Evolutionary conservation across 352 stramenopile genomes (phyloP), one percentile per base, ranked within the genome.

Genomic region (Hyaloperonospora brassicae): DNA sequence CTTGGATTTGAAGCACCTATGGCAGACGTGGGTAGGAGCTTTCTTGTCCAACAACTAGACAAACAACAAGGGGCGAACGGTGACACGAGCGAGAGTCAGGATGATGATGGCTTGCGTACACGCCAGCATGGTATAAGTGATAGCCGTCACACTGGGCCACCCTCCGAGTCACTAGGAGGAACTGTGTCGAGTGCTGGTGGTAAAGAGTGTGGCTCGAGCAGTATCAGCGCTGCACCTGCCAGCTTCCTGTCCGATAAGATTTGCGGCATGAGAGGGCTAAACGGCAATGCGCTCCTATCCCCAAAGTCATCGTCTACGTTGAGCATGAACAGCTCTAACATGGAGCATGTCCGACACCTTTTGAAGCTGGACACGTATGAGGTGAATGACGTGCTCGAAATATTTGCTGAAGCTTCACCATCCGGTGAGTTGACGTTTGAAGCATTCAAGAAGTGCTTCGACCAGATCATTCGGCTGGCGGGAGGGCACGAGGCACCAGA

Each of bases 351-450:
- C 22, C 77, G 84, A 1, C 63, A 73, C n/a, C 50, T 95, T 31
- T 69, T 93, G 13, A 91, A 93, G 55, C 61, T 95, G 30, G 81
- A 91, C 55, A 72, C 76, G 12, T 95, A 92, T 69, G 77, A 88
- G 59, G 79, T 93, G 23, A 89, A 90, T 59, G 86, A 95, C 43
- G 59, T 95, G 40, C 79, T 95, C 38, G 82, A 94, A 59, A 90
- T 93, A 50, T 92, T 95, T 53, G 80, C 79, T 0, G 84, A 94
- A 43, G 83, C 80, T 10, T 80, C 82, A 23, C 83, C 84, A 21
- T 89, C 76, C 0, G 82, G 81, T 2, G 79, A 90, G 54, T 55
- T 95, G 31, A 86, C 61, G 23, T 92, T 89, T 50, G 72, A 75
- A 4, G 79, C 78, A 39, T 93, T 94, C 59, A 90, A 90, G 50